phyloP scores from a whole-genome alignment of 1,139 yeast species.

The Debaryomyces sp. region DNA sequence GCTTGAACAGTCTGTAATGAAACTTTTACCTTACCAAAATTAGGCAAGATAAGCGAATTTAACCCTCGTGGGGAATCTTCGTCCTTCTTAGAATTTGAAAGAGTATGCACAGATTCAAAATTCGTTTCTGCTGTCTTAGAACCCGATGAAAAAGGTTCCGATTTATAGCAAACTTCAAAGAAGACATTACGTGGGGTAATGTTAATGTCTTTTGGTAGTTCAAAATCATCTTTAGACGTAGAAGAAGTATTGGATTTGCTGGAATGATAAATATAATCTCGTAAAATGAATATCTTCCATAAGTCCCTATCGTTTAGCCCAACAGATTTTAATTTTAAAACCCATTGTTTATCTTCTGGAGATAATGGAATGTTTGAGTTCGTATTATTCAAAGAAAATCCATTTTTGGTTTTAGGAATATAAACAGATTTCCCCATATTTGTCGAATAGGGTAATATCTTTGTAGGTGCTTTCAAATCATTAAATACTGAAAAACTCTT shows the following conservation, averaged over 20 bases:
- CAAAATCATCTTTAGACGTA: constrained; percentile 11
- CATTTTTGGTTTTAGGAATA: constrained; percentile 27
- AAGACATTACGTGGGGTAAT: constrained; percentile 64
- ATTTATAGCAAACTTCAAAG: constrained; percentile 57
- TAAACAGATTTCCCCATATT: constrained; percentile 45
- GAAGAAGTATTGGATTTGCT: constrained; percentile 31
- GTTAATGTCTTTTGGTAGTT: constrained; percentile 16
- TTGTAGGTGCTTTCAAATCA: constrained; percentile 14
- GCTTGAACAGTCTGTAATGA: constrained; percentile 61
- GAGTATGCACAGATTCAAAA: constrained; percentile 16
- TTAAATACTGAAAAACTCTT: constrained; percentile 16
- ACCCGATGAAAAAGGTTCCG: constrained; percentile 37
- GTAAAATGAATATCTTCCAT: constrained; percentile 78
- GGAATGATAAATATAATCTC: constrained; percentile 68
- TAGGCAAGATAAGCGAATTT: constrained; percentile 36
- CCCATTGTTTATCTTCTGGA: constrained; percentile 76
- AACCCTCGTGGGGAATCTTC: constrained; percentile 15
- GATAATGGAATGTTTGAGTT: constrained; percentile 34
- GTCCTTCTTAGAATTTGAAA: constrained; percentile 1
- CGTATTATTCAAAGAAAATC: constrained; percentile 19
- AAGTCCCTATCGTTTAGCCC: constrained; percentile 74
- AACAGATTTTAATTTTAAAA: constrained; percentile 63
- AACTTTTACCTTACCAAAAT: constrained; percentile 40
- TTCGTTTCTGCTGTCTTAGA: constrained; percentile 23
- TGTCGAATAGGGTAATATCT: constrained; percentile 29